Conservation (phyloP, 352 stramenopile species). For the Thraustochytrium sp. region DNA sequence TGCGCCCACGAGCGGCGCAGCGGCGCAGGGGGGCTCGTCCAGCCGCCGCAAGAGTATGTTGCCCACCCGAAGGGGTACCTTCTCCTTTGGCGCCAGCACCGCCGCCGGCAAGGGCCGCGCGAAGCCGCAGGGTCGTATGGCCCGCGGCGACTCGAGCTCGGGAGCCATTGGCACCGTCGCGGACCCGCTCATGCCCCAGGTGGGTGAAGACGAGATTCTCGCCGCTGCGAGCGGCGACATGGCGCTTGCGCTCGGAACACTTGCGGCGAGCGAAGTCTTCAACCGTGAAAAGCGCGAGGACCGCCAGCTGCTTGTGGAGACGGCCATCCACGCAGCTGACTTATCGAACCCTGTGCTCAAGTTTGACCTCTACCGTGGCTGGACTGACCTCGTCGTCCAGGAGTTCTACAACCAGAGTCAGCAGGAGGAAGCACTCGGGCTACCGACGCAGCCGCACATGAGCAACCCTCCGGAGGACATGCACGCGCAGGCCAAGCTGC, state of each 20-base stretch:
- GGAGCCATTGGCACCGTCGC: too few relatives aligned
- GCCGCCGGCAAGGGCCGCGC: not conserved
- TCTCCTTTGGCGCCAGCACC: not conserved
- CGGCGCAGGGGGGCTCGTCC: too few relatives aligned
- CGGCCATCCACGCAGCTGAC: slow-evolving; percentile 3
- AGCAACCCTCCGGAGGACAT: not conserved
- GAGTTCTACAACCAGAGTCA: slow-evolving; percentile 16
- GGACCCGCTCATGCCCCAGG: too few relatives aligned
- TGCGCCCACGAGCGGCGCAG: too few relatives aligned
- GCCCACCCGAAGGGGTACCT: not conserved
- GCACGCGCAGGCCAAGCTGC: not conserved
- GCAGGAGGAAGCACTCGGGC: not conserved
- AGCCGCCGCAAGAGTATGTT: not conserved
- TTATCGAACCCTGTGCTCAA: not conserved
- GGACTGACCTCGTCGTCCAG: slow-evolving; percentile 11
- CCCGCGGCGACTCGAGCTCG: too few relatives aligned
- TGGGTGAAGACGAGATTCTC: too few relatives aligned
- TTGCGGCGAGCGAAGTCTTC: not conserved
- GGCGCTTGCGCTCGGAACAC: not conserved
- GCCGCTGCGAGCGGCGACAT: not conserved
- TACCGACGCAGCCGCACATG: slow-evolving; percentile 22
- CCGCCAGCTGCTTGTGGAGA: not conserved
- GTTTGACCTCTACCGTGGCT: slow-evolving; percentile 7
- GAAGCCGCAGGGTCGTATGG: too few relatives aligned
- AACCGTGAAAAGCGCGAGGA: not conserved